Conservation (phyloP, 2,329 filamentous ascomycete species). For the Davidsoniella neocaledoniae region DNA sequence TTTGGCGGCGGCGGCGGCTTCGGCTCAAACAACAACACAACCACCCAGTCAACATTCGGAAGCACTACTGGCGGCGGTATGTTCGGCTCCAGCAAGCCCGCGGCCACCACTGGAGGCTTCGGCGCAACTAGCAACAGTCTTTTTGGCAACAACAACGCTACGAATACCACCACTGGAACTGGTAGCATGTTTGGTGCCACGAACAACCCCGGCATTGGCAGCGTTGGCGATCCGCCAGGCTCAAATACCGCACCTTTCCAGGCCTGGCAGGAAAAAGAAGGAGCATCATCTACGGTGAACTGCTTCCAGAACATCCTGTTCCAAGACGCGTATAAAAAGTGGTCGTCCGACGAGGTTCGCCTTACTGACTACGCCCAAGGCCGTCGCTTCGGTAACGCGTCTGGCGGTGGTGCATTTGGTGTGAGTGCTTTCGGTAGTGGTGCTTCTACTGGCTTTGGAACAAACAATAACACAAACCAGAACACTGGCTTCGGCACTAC, state of each 20-base stretch:
- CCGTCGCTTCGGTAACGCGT: conserved; percentile 65
- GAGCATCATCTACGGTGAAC: conserved; percentile 35
- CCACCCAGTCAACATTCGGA: conserved; percentile 15
- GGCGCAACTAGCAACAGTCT: conserved; percentile 27
- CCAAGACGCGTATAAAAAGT: conserved; percentile 69
- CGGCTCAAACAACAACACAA: conserved; percentile 18
- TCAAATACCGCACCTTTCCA: conserved; percentile 55
- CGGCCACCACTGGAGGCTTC: conserved; percentile 24
- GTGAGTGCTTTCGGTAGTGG: conserved; percentile 34
- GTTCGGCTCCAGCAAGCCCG: conserved; percentile 34
- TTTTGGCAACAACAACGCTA: conserved; percentile 22
- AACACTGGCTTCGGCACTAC: conserved; percentile 18
- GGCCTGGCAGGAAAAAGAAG: conserved; percentile 57
- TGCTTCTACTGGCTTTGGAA: conserved; percentile 14
- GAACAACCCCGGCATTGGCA: conserved; percentile 33
- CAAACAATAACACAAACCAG: conserved; percentile 20
- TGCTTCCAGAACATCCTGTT: conserved; percentile 68
- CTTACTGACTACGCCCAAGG: conserved; percentile 80
- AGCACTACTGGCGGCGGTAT: conserved; percentile 23
- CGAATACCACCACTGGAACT: conserved; percentile 17
- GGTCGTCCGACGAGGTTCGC: conserved; percentile 71
- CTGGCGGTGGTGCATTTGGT: conserved; percentile 74
- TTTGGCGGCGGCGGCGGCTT: conserved; percentile 24
- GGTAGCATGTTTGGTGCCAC: conserved; percentile 26
- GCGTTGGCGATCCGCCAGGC: conserved; percentile 41